A percentile compares a stretch with the other conserved stretches of the same genome.
These are phyloP conservation scores for Petunia axillaris DNA, from an alignment of 257 asterid species.

Conservation along the genomic window DNA sequence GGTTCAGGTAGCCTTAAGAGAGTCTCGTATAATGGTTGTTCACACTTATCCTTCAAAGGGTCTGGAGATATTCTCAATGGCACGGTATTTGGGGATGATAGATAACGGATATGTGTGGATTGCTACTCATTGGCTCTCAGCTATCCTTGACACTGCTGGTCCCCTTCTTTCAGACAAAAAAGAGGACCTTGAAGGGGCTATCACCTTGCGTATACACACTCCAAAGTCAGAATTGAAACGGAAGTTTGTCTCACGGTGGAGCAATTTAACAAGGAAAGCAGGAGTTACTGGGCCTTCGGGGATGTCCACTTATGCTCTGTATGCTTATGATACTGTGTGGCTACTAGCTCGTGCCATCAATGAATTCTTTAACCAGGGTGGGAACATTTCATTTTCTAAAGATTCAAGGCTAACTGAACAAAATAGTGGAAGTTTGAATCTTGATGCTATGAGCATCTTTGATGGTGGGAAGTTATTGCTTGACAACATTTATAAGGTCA, in stretches of 20 bases:
- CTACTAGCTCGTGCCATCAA: conserved; percentile 62
- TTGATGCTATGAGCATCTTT: conserved; percentile 49
- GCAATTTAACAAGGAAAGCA: conserved; percentile 30
- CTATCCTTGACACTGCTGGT: conserved; percentile 43
- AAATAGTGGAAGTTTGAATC: conserved; percentile 32
- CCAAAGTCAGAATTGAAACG: conserved; percentile 45
- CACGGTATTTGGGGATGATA: conserved; percentile 56
- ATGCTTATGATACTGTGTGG: conserved; percentile 77
- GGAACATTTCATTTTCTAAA: conserved; percentile 50
- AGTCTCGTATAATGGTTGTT: conserved; percentile 54
- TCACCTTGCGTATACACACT: conserved; percentile 47
- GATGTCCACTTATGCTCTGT: conserved; percentile 45
- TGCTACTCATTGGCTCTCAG: conserved; percentile 64
- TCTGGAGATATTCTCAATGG: conserved; percentile 42
- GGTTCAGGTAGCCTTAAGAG: conserved; percentile 46
- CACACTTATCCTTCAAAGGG: conserved; percentile 53
- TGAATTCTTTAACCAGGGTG: conserved; percentile 44
- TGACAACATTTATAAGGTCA: conserved; percentile 40
- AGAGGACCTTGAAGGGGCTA: conserved; percentile 52
- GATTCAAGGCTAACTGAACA: conserved; percentile 38
- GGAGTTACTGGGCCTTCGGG: conserved; percentile 31
- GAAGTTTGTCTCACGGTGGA: conserved; percentile 52
- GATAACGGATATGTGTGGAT: conserved; percentile 64
- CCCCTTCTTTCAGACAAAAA: conserved; percentile 28
- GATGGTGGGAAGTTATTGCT: conserved; percentile 51